phyloP scores from a whole-genome alignment of 345 rosid genomes.

The Gossypium bickii region DNA sequence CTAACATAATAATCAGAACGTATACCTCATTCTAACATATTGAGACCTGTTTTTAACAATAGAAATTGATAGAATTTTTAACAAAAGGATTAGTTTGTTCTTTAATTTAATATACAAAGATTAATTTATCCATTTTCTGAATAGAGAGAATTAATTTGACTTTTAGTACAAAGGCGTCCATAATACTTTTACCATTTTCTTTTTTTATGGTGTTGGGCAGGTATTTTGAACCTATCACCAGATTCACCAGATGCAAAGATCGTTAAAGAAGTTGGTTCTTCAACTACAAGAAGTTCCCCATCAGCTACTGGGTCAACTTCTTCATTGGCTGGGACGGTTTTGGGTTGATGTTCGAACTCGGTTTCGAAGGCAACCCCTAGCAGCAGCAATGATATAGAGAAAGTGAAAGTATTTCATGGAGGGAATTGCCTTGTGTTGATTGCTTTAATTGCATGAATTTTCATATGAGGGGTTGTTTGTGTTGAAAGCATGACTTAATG shows the following conservation, averaged over 20 bases:
- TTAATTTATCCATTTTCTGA: too few species aligned
- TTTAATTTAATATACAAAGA: too few species aligned
- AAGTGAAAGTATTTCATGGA: constrained; percentile 5
- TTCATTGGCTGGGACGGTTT: not conserved
- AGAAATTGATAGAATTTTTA: too few species aligned
- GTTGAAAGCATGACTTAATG: not conserved
- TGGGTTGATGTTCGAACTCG: constrained; percentile 9
- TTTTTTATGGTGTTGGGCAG: constrained; percentile 17
- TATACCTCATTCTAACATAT: too few species aligned
- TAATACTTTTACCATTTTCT: too few species aligned
- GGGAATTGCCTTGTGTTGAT: constrained; percentile 7
- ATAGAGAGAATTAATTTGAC: too few species aligned
- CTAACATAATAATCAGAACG: too few species aligned
- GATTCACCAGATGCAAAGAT: constrained; percentile 43
- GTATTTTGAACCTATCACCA: constrained; percentile 32
- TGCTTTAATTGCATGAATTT: constrained; percentile 13
- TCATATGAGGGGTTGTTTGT: not conserved
- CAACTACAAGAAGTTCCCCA: constrained; percentile 20
- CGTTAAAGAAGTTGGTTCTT: constrained; percentile 28
- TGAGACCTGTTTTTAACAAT: too few species aligned
- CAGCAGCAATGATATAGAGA: constrained; percentile 20
- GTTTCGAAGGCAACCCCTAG: constrained; percentile 23
- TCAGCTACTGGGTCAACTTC: constrained; percentile 13
- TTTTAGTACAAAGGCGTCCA: too few species aligned
- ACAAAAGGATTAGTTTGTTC: too few species aligned